These are phyloP conservation scores for Trametes cinnabarina DNA, from an alignment of 768 basidiomycete genomes.

Conservation along the genomic window DNA sequence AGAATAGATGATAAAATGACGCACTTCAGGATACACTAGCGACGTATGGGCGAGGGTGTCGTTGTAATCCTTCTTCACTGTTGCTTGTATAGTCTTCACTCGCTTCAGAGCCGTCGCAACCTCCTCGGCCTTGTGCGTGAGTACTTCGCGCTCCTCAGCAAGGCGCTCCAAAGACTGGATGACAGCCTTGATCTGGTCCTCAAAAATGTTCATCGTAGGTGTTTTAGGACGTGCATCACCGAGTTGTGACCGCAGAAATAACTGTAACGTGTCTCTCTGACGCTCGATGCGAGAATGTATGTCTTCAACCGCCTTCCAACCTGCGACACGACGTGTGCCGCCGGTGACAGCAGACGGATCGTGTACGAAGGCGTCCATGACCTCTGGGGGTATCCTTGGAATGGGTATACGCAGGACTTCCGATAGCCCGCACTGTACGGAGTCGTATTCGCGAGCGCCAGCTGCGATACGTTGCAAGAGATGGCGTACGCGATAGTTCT, in stretches of 20 bases:
- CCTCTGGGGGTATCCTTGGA: conserved; percentile 55
- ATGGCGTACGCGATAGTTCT: conserved; percentile 69
- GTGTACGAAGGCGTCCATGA: conserved; percentile 72
- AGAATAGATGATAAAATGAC: conserved; percentile 5
- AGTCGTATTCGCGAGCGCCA: conserved; percentile 64
- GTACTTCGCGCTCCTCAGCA: conserved; percentile 43
- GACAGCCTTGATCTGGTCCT: conserved; percentile 53
- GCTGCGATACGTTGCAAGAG: conserved; percentile 63
- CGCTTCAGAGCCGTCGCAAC: conserved; percentile 48
- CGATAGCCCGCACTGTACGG: conserved; percentile 51
- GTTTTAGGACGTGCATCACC: neutral
- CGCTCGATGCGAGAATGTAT: conserved; percentile 60
- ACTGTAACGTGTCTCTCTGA: conserved; percentile 47
- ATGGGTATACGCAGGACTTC: conserved; percentile 47
- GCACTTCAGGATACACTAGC: conserved; percentile 75
- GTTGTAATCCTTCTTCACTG: conserved; percentile 66
- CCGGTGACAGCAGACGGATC: conserved; percentile 77
- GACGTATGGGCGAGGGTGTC: conserved; percentile 64
- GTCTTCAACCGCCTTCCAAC: conserved; percentile 77
- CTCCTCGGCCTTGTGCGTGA: conserved; percentile 46
- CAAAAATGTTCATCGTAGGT: conserved; percentile 36
- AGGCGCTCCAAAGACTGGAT: conserved; percentile 49
- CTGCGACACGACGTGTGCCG: conserved; percentile 53
- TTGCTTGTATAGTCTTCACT: conserved; percentile 54
- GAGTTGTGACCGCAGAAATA: conserved; percentile 18